Percentiles rank a stretch among this genome's conserved stretches.
Evolutionary conservation across 2,329 filamentous ascomycete species (phyloP).

Genomic region (Aureobasidium subglaciale): DNA sequence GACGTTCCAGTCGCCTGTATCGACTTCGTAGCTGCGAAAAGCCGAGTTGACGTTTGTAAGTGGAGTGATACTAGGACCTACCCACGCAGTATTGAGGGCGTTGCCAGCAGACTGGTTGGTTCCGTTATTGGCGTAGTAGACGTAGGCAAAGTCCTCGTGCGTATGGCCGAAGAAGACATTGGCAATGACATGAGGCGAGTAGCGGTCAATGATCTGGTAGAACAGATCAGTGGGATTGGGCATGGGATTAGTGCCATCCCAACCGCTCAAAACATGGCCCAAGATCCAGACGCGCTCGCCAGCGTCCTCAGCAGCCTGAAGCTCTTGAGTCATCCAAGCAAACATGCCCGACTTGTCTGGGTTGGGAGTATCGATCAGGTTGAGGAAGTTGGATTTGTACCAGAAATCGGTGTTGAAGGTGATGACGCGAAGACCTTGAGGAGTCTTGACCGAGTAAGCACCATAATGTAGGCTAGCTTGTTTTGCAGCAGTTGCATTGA

Average conservation of each 20-base stretch:
- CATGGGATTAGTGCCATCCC: constrained; percentile 45
- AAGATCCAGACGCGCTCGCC: constrained; percentile 49
- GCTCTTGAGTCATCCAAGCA: constrained; percentile 44
- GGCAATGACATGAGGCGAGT: constrained; percentile 49
- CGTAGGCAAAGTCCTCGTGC: constrained; percentile 48
- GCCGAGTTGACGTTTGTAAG: constrained; percentile 49
- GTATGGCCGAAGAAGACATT: constrained; percentile 51
- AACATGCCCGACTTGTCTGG: constrained; percentile 45
- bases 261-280: constrained; percentile 49
- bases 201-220: constrained; percentile 49
- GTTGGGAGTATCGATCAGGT: constrained; percentile 46
- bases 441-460: constrained; percentile 49
- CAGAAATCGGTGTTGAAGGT: constrained; percentile 48
- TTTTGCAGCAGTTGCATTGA: constrained; percentile 38
- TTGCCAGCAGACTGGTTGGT: constrained; percentile 34
- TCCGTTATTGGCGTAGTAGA: constrained; percentile 49
- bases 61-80: constrained; percentile 46
- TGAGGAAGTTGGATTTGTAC: constrained; percentile 41
- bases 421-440: constrained; percentile 46
- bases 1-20: constrained; percentile 47
- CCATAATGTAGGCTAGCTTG: constrained; percentile 49
- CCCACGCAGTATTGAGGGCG: constrained; percentile 46
- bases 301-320: constrained; percentile 46
- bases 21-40: constrained; percentile 49
- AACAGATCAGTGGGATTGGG: constrained; percentile 49